Conservation (phyloP, 2,329 filamentous ascomycete species). For the Chaetomiaceae sp. region DNA sequence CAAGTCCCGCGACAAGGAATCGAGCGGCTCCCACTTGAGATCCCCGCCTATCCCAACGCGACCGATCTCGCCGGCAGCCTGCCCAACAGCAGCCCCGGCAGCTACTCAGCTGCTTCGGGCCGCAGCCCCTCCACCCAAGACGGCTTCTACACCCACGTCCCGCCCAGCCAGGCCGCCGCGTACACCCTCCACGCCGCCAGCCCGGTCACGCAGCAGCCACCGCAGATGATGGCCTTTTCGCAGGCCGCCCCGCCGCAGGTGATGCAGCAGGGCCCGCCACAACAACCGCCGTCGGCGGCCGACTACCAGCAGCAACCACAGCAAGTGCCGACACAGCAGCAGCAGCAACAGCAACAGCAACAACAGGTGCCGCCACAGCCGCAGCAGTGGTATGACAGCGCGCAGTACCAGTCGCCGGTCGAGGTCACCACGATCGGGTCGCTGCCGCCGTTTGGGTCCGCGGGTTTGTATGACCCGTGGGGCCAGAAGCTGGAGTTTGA, state of each 20-base stretch:
- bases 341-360: slow-evolving; percentile 30
- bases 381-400: slow-evolving; percentile 48
- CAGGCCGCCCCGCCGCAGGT: slow-evolving; percentile 32
- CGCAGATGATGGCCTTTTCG: slow-evolving; percentile 27
- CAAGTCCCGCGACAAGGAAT: slow-evolving; percentile 47
- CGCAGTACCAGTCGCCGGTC: slow-evolving; percentile 53
- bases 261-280: slow-evolving; percentile 35
- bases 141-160: slow-evolving; percentile 54
- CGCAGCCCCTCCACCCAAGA: slow-evolving; percentile 51
- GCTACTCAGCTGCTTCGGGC: slow-evolving; percentile 52
- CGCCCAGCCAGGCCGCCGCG: slow-evolving; percentile 39
- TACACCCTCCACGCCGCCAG: slow-evolving; percentile 46
- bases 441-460: slow-evolving; percentile 45
- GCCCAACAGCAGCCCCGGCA: slow-evolving; percentile 51
- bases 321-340: background rate
- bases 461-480: slow-evolving; percentile 50
- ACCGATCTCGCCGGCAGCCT: slow-evolving; percentile 46
- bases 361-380: slow-evolving; percentile 36
- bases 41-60: slow-evolving; percentile 41
- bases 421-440: slow-evolving; percentile 52
- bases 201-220: slow-evolving; percentile 41
- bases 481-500: slow-evolving; percentile 53
- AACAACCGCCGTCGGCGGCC: slow-evolving; percentile 26
- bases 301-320: slow-evolving; percentile 31
- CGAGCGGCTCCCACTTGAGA: slow-evolving; percentile 44